phyloP scores from a whole-genome alignment of 805 yeast species.

The Torulaspora indica region DNA sequence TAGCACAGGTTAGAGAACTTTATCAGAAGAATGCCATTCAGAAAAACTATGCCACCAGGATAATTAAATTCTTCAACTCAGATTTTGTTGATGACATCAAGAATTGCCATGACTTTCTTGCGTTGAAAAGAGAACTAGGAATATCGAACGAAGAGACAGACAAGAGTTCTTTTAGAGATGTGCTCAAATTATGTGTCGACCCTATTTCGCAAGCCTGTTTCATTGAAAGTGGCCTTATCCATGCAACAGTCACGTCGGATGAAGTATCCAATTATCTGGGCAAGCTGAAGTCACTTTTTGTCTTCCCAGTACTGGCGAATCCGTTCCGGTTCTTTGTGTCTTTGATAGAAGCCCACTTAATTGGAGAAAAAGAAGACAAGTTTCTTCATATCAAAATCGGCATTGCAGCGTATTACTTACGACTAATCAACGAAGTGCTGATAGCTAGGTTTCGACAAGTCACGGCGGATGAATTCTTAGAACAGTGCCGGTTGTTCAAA shows the following conservation, averaged over 20 bases:
- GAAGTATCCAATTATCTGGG: conserved; percentile 13
- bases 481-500: conserved; percentile 16
- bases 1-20: conserved; percentile 12
- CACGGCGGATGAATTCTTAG: conserved; percentile 18
- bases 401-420: conserved; percentile 14
- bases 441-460: conserved; percentile 19
- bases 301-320: conserved; percentile 7
- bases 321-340: conserved; percentile 14
- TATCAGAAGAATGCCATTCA: conserved; percentile 9
- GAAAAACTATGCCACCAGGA: not conserved
- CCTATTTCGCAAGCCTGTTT: conserved; percentile 12
- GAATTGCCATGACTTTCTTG: conserved; percentile 20
- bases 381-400: conserved; percentile 5
- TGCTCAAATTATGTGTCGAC: conserved; percentile 8
- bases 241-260: conserved; percentile 8
- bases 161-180: conserved; percentile 26
- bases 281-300: conserved; percentile 14
- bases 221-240: conserved; percentile 18
- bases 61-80: conserved; percentile 21
- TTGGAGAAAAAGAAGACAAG: not conserved
- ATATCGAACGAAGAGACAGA: conserved; percentile 30
- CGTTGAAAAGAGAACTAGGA: conserved; percentile 26
- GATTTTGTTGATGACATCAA: conserved; percentile 24
- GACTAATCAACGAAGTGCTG: conserved; percentile 17
- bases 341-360: conserved; percentile 18